A percentile compares a stretch with the other conserved stretches of the same genome.
Conservation (phyloP, 1,139 yeast species). For the Blastobotrys persicus region DNA sequence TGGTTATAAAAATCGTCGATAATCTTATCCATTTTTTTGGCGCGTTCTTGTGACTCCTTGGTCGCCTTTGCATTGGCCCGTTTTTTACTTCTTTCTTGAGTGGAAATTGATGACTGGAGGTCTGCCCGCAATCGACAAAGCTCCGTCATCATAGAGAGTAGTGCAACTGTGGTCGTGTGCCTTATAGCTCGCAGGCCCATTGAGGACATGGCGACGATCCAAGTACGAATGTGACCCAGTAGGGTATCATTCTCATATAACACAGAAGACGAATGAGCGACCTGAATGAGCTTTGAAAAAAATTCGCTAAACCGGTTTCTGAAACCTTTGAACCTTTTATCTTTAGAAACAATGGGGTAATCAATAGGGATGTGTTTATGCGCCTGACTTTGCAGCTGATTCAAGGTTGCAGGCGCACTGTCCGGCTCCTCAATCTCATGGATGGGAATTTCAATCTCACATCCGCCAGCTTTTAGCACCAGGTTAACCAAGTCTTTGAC, state of each 20-base stretch:
- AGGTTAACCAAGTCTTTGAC: constrained; percentile 65
- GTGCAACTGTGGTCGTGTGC: constrained; percentile 58
- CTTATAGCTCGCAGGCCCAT: constrained; percentile 72
- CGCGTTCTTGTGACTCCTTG: constrained; percentile 15
- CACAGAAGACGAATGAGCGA: constrained; percentile 35
- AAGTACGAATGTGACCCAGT: constrained; percentile 60
- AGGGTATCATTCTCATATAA: constrained; percentile 53
- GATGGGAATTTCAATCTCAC: constrained; percentile 57
- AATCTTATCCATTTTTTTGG: constrained; percentile 53
- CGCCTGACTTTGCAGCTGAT: constrained; percentile 54
- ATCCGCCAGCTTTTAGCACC: constrained; percentile 52
- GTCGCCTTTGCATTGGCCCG: constrained; percentile 11
- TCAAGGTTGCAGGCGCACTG: constrained; percentile 55
- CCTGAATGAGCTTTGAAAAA: constrained; percentile 36
- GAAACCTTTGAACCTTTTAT: constrained; percentile 50
- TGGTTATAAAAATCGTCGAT: constrained; percentile 65
- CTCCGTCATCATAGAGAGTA: constrained; percentile 58
- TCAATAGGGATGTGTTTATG: constrained; percentile 66
- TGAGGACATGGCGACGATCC: constrained; percentile 74
- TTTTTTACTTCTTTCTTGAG: constrained; percentile 28
- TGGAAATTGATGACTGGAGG: constrained; percentile 35
- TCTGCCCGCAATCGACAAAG: constrained; percentile 41
- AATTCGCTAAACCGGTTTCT: constrained; percentile 50
- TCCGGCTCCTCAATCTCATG: constrained; percentile 80
- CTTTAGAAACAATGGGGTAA: constrained; percentile 61